Conservation (phyloP, 441 rosid species). For the Manihot esculenta region DNA sequence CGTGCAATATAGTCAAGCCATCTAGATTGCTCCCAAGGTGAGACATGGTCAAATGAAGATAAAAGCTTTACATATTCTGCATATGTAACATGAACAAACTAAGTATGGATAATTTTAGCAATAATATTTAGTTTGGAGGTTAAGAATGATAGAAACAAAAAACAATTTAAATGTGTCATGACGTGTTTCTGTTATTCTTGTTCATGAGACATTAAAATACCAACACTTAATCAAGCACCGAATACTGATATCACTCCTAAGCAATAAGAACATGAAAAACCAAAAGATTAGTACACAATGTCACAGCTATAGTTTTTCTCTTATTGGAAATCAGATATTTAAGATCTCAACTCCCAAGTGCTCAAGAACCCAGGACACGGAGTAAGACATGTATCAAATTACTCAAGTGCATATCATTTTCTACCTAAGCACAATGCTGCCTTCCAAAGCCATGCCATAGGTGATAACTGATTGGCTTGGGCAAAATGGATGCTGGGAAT, state of each 20-base stretch:
- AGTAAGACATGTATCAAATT: conserved; percentile 1
- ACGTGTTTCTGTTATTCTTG: background rate
- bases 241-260: background rate
- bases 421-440: conserved; percentile 1
- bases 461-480: background rate
- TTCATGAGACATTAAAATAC: background rate
- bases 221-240: background rate
- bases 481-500: background rate
- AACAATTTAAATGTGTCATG: background rate
- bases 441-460: background rate
- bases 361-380: background rate
- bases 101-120: background rate
- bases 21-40: background rate
- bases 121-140: background rate
- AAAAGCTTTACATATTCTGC: background rate
- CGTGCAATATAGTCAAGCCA: background rate
- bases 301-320: background rate
- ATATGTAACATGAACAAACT: background rate
- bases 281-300: background rate
- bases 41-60: background rate
- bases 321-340: background rate
- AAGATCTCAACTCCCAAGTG: no score
- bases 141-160: background rate
- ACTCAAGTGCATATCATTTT: background rate
- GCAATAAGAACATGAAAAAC: background rate